Base-by-base conservation (phyloP, 106 monocot genomes). In the Dioscorea alata region DNA sequence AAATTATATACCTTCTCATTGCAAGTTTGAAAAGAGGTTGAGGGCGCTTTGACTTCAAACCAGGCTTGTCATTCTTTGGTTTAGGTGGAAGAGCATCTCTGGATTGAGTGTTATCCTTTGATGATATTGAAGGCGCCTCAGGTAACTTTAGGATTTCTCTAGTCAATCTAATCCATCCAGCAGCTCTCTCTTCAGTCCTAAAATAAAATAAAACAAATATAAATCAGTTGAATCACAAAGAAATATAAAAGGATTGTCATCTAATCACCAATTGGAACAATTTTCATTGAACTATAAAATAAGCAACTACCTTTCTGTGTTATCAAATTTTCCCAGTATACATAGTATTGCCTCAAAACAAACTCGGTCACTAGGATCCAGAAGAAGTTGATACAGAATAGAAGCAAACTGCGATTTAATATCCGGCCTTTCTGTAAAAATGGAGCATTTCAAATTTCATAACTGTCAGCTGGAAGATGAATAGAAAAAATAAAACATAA, bases 341-440 rank as follows among this genome's bases (percentile, higher is more conserved):
- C 97, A 97, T 20, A 89, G 70, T 74, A 97, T 85, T 76, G 97
- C 92, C 79, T 97, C 97, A 81, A 97, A 97, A 77, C 97, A 97
- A 76, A 97, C 97, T 79, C 87, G 82, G 60, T 97, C 97, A 65
- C 92, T 92, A 54, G 97, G 97, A 77, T 97, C 97, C 68, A 97
- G 84, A 60, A 97, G 89, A 80, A 97, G 87, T 74, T 92, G 97
- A 79, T 97, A 97, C 59, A 97, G 89, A 49, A 97, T 72, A 69
- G 84, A 80, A 57, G 76, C 78, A 82, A 89, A 97, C 66, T 92
- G 92, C 32, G 89, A 79, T 59, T 76, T 92, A 51, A 97, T 90
- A 59, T 97, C 92, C 23, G 97, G 97, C 73, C 92, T 89, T 73
- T 97, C 97, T 97, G 85, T 62, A 79, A 72, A 65, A 57, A 0